phyloP scores from a whole-genome alignment of 768 basidiomycete genomes.

The Lentinula lateritia region DNA sequence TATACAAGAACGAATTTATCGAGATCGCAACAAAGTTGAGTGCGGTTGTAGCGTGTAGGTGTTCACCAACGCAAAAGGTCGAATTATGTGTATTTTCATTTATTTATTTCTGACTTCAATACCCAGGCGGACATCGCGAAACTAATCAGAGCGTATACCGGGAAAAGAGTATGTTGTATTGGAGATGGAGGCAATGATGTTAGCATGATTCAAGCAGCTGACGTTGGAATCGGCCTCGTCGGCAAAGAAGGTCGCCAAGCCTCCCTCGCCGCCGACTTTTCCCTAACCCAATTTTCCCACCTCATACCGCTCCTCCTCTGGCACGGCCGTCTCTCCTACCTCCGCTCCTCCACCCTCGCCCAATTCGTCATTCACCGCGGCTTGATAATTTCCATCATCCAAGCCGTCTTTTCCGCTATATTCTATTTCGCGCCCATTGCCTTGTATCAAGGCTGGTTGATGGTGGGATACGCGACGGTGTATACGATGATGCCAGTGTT shows the following conservation, averaged over 20 bases:
- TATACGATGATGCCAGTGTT: slow-evolving; percentile 99
- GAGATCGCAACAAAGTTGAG: slow-evolving; percentile 94
- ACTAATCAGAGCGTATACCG: slow-evolving; percentile 83
- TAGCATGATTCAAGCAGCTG: slow-evolving; percentile 99
- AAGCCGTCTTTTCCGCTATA: slow-evolving; percentile 91
- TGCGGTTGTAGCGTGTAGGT: slow-evolving; percentile 95
- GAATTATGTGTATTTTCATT: neutral
- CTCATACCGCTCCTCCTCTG: slow-evolving; percentile 95
- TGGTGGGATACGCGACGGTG: slow-evolving; percentile 93
- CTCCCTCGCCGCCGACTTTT: slow-evolving; percentile 97
- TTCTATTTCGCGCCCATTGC: slow-evolving; percentile 96
- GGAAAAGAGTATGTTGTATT: slow-evolving; percentile 96
- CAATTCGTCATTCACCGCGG: slow-evolving; percentile 99
- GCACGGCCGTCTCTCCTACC: slow-evolving; percentile 99
- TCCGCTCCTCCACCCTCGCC: slow-evolving; percentile 94
- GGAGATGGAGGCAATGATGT: slow-evolving; percentile 99
- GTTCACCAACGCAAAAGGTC: slow-evolving; percentile 92
- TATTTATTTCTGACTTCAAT: neutral
- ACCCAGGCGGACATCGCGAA: slow-evolving; percentile 81
- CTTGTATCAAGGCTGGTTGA: slow-evolving; percentile 95
- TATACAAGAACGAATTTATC: slow-evolving; percentile 92
- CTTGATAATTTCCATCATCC: slow-evolving; percentile 95
- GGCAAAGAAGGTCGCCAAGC: slow-evolving; percentile 99
- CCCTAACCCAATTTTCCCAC: slow-evolving; percentile 93
- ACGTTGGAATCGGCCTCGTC: slow-evolving; percentile 96